These are phyloP conservation scores for Oldenlandia corymbosa DNA, from an alignment of 257 asterid species.

Conservation along the genomic window DNA sequence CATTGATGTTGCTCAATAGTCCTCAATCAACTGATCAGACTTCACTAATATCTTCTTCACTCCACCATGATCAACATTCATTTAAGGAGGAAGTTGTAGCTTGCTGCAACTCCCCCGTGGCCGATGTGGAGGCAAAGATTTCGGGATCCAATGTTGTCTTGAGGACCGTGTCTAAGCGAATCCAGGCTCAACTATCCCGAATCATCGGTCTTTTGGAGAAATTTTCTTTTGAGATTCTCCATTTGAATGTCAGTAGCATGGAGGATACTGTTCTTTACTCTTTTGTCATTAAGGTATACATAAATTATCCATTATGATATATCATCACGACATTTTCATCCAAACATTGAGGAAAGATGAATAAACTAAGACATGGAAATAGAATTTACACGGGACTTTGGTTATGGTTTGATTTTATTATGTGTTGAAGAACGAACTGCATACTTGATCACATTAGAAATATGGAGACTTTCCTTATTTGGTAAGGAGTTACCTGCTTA, in stretches of 20 bases:
- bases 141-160: constrained; percentile 70
- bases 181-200: constrained; percentile 66
- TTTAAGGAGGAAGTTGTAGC: constrained; percentile 69
- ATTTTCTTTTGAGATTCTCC: constrained; percentile 69
- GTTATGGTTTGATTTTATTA: too few species aligned
- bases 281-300: constrained; percentile 72
- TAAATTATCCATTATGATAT: too few species aligned
- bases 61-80: constrained; percentile 5
- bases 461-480: neutral
- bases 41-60: constrained; percentile 9
- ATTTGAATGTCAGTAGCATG: constrained; percentile 86
- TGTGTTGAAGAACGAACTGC: too few species aligned
- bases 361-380: neutral
- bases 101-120: constrained; percentile 74
- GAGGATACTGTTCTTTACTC: constrained; percentile 94
- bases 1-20: constrained; percentile 30
- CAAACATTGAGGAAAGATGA: neutral
- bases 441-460: neutral
- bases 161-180: constrained; percentile 59
- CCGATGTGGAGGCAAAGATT: constrained; percentile 81
- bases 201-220: constrained; percentile 63
- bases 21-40: constrained; percentile 33
- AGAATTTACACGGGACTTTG: too few species aligned
- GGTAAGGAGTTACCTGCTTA: neutral
- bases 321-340: neutral